Evolutionary conservation across 2,329 filamentous ascomycete species (phyloP).

Genomic region (Aspergillus sp.): DNA sequence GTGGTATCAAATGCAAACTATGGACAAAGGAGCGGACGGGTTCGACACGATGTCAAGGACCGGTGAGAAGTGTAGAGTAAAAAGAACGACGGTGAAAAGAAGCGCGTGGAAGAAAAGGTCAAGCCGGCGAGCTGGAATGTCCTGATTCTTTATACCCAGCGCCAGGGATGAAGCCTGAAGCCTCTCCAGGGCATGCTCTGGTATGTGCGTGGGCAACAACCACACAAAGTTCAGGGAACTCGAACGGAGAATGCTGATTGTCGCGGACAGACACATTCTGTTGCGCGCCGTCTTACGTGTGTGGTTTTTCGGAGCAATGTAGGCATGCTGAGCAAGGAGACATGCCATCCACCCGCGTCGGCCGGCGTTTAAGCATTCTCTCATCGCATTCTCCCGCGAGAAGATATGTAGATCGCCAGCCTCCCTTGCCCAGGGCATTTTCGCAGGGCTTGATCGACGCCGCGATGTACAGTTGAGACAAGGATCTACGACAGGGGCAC

Average conservation of each 20-base stretch:
- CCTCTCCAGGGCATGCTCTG: too few species aligned
- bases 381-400: too few species aligned
- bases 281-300: background rate
- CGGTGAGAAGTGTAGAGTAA: background rate
- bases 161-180: too few species aligned
- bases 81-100: background rate
- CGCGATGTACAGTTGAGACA: background rate
- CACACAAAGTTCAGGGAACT: too few species aligned
- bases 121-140: background rate
- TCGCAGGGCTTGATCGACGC: constrained; percentile 1
- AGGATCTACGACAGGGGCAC: too few species aligned
- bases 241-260: too few species aligned
- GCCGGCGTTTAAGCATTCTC: background rate
- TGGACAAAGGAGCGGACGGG: background rate
- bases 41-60: background rate
- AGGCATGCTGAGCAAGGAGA: background rate
- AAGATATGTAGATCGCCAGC: constrained; percentile 3
- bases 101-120: background rate
- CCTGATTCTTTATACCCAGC: too few species aligned
- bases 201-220: too few species aligned
- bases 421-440: constrained; percentile 9
- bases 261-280: too few species aligned
- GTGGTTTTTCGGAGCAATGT: background rate
- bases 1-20: constrained; percentile 4
- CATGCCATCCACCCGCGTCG: background rate